Conservation (phyloP, 2,329 filamentous ascomycete genomes). For the Aspergillus pseudonomiae region DNA sequence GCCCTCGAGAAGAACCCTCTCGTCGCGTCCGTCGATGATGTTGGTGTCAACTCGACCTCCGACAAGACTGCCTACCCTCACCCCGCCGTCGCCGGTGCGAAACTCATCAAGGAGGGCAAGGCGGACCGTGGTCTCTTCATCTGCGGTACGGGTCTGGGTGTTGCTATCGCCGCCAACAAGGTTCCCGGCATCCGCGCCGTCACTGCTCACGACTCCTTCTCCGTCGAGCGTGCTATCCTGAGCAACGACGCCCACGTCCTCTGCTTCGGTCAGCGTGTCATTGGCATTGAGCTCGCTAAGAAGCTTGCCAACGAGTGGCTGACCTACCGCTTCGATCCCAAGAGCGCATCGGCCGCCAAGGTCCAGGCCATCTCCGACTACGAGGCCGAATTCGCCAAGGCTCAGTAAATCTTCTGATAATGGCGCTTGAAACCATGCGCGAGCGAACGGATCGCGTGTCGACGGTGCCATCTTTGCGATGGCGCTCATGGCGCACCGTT, state of each 20-base stretch:
- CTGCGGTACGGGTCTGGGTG: slow-evolving; percentile 84
- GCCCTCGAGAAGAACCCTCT: slow-evolving; percentile 69
- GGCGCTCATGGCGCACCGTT: neutral
- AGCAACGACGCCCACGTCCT: slow-evolving; percentile 87
- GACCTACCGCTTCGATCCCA: slow-evolving; percentile 76
- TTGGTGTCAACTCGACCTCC: slow-evolving; percentile 66
- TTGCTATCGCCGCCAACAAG: slow-evolving; percentile 89
- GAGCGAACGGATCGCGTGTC: neutral
- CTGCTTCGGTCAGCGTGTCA: slow-evolving; percentile 82
- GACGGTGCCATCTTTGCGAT: neutral
- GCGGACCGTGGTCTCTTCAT: slow-evolving; percentile 77
- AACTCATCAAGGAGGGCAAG: slow-evolving; percentile 51
- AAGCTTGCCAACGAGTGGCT: slow-evolving; percentile 80
- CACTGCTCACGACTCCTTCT: slow-evolving; percentile 84
- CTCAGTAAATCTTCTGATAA: slow-evolving; percentile 8
- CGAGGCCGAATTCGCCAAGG: slow-evolving; percentile 39
- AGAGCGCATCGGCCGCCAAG: slow-evolving; percentile 65
- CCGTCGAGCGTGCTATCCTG: slow-evolving; percentile 76
- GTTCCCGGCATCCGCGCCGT: slow-evolving; percentile 83
- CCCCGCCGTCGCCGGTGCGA: slow-evolving; percentile 72
- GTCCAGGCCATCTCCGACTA: slow-evolving; percentile 53
- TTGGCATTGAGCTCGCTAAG: slow-evolving; percentile 78
- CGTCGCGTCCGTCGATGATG: slow-evolving; percentile 71
- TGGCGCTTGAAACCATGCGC: neutral
- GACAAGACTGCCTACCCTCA: slow-evolving; percentile 85